Evolutionary conservation across 768 basidiomycete genomes (phyloP).

Genomic region (Rhizopogon vinicolor): DNA sequence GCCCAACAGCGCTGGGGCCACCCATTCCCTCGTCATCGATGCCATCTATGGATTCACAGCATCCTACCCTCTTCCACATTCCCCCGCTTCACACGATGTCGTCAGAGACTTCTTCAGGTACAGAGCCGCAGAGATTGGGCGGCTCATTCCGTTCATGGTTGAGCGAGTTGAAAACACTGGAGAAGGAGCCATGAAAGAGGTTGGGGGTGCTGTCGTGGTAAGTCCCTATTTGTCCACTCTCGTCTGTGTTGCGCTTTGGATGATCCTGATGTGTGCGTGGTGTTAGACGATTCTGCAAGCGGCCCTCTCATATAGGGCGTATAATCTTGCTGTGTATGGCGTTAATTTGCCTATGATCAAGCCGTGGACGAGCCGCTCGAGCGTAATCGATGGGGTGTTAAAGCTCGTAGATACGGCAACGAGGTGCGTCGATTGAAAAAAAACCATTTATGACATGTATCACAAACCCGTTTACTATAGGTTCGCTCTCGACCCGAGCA

Average conservation of each 20-base stretch:
- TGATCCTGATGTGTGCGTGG: neutral
- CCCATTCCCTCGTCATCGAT: conserved; percentile 63
- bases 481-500: neutral
- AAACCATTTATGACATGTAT: neutral
- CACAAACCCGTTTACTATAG: neutral
- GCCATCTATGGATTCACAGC: conserved; percentile 68
- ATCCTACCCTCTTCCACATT: conserved; percentile 14
- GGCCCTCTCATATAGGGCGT: conserved; percentile 69
- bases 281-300: conserved; percentile 66
- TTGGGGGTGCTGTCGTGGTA: conserved; percentile 54
- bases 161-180: conserved; percentile 18
- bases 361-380: conserved; percentile 79
- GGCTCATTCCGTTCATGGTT: conserved; percentile 59
- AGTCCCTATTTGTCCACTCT: conserved; percentile 19
- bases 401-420: conserved; percentile 69
- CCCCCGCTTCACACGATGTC: conserved; percentile 51
- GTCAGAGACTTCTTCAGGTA: conserved; percentile 83
- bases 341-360: conserved; percentile 64
- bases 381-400: conserved; percentile 63
- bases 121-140: conserved; percentile 60
- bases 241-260: neutral
- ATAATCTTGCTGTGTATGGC: conserved; percentile 73
- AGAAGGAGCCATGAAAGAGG: conserved; percentile 29
- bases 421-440: conserved; percentile 1
- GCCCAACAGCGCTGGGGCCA: conserved; percentile 43